Evolutionary conservation across 768 basidiomycete species (phyloP), one percentile per base, ranked within the genome.

Genomic region (Leccinum ochraceum): DNA sequence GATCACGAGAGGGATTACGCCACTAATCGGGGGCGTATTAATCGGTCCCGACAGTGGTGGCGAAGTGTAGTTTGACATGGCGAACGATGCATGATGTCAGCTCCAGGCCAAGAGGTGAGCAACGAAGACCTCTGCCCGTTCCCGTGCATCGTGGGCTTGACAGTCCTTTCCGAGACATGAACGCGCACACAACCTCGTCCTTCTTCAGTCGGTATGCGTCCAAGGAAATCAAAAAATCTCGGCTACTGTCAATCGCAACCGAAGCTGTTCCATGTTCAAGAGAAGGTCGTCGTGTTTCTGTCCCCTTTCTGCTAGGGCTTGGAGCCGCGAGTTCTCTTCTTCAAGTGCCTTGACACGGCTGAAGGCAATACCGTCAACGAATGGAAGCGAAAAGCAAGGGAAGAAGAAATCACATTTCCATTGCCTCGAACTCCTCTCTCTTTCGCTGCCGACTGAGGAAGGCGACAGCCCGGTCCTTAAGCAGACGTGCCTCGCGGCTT

Each of bases 381-480:
- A 66, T 37, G 42, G 56, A 62, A 62, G 51, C 17, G 14, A 46
- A n/a, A 16, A 56, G 32, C 50, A 59, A n/a, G 39, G 32, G 16
- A 68, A 7, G 52, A 58, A 60, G 68, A 58, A 86, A 89, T 78
- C 78, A 94, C 91, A 89, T 76, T 80, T 94, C 93, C 90, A 95
- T 94, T 69, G 72, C 79, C 76, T 95, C 93, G 69, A 93, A 95
- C 77, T 94, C 92, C 77, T 95, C 93, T 58, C 93, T 86, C 76
- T 95, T 95, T 67, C 93, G 83, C 75, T 95, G 93, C 72, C 93
- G 82, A 76, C 87, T 89, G 71, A 95, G 87, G 79, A 95, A 95
- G 60, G 93, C 93, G 11, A 93, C 93, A 13, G 93, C 93, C 59
- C 93, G 84, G 77, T 95, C 95, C 81, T 95, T 95, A 60, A 95